Evolutionary conservation across 352 stramenopile genomes (phyloP).

Genomic region (Aphanomyces astaci): DNA sequence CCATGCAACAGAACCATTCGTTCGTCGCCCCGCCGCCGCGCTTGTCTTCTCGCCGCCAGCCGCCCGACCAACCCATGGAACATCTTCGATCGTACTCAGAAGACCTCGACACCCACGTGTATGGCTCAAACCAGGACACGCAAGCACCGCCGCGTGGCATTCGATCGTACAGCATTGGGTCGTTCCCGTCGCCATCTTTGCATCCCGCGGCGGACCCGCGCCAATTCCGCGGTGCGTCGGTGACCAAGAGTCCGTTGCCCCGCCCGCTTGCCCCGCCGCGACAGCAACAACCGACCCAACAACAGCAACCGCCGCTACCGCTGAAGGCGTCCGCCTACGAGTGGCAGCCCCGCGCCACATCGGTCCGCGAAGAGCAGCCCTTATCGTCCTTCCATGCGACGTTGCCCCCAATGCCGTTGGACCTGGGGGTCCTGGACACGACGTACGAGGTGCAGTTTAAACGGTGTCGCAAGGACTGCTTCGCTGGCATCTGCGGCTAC

Average conservation of each 20-base stretch:
- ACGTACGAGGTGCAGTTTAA: constrained; percentile 77
- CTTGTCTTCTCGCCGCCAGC: constrained; percentile 3
- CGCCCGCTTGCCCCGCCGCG: neutral
- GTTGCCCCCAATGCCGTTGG: neutral
- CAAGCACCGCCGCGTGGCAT: constrained; percentile 12
- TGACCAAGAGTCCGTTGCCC: neutral
- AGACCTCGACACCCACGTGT: constrained; percentile 9
- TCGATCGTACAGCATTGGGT: constrained; percentile 21
- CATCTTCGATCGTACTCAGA: constrained; percentile 15
- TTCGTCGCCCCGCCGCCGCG: neutral
- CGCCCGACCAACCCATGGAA: neutral
- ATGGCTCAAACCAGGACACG: neutral
- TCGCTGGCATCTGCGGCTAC: constrained; percentile 37
- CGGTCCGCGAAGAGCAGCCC: neutral
- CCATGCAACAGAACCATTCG: neutral
- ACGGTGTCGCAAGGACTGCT: constrained; percentile 50
- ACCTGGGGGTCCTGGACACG: neutral
- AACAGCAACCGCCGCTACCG: neutral
- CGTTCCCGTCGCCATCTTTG: neutral
- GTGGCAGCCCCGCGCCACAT: neutral
- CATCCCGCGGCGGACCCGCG: neutral
- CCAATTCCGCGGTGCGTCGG: neutral
- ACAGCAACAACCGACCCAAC: neutral
- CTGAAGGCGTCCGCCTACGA: neutral
- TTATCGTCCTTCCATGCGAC: neutral